phyloP scores from a whole-genome alignment of 148 eudicot genomes.

The Rhododendron vialii region DNA sequence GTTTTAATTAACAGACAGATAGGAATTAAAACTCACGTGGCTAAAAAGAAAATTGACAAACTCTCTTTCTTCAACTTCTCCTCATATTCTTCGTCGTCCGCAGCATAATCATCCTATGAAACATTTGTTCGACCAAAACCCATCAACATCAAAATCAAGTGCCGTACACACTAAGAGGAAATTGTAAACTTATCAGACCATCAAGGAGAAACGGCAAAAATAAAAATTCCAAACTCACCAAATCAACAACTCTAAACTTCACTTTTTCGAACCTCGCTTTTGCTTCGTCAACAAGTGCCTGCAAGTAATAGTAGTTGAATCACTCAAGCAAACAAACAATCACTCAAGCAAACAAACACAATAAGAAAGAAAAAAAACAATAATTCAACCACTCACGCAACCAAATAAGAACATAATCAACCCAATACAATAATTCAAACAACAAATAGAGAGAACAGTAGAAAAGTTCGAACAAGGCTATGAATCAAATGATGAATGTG shows the following conservation, averaged over 20 bases:
- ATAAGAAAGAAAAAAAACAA: neutral
- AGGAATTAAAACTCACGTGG: constrained; percentile 60
- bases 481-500: neutral
- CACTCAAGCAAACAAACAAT: neutral
- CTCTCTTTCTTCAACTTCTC: constrained; percentile 74
- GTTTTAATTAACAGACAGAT: neutral
- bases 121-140: neutral
- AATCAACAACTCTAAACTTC: constrained; percentile 68
- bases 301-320: constrained; percentile 7
- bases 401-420: neutral
- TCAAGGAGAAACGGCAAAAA: neutral
- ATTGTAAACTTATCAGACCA: neutral
- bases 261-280: constrained; percentile 94
- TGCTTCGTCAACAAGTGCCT: constrained; percentile 89
- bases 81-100: constrained; percentile 84
- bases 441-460: neutral
- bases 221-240: constrained; percentile 39
- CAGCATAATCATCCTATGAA: constrained; percentile 89
- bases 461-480: neutral
- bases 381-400: neutral
- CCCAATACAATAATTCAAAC: neutral
- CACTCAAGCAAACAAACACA: neutral
- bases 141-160: neutral
- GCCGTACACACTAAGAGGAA: neutral
- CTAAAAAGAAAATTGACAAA: constrained; percentile 76